Percentiles rank a stretch among this genome's conserved stretches.
Evolutionary conservation across 1,284 basidiomycete genomes (phyloP).

Genomic region (Moesziomyces globuligerus): DNA sequence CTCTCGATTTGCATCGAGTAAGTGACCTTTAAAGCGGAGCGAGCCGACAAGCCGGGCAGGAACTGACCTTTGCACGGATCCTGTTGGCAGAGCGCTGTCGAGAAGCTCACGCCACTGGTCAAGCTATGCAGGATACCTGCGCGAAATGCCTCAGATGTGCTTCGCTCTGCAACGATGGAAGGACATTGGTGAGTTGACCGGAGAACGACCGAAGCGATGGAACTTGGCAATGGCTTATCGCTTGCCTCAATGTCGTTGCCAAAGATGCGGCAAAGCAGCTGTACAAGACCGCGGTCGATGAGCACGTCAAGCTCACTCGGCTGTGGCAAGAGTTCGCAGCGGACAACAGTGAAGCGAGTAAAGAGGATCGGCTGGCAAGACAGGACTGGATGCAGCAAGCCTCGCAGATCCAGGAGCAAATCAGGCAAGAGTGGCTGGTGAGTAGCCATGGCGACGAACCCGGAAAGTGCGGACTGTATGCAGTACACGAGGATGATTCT

Average conservation of each 20-base stretch:
- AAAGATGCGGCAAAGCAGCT: constrained; percentile 24
- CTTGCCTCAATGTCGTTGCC: too few species aligned
- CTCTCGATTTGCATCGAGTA: constrained; percentile 26
- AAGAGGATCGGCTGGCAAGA: constrained; percentile 13
- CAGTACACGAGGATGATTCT: too few species aligned
- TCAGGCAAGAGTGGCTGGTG: constrained; percentile 11
- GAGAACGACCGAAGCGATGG: neutral
- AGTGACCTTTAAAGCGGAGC: too few species aligned
- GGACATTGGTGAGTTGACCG: constrained; percentile 20
- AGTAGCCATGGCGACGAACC: neutral
- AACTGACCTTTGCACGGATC: neutral
- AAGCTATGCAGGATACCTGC: constrained; percentile 43
- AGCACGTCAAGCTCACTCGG: constrained; percentile 9
- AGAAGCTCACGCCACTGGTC: constrained; percentile 43
- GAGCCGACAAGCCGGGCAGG: neutral
- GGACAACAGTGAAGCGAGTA: neutral
- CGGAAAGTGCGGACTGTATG: too few species aligned
- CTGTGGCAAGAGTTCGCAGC: constrained; percentile 9
- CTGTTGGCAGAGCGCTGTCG: constrained; percentile 24
- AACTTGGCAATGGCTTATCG: neutral
- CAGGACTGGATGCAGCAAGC: constrained; percentile 10
- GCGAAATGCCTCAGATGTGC: constrained; percentile 44
- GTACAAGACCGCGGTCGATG: constrained; percentile 24
- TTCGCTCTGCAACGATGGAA: constrained; percentile 35
- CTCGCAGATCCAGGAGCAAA: neutral